Evolutionary conservation across 1,139 yeast genomes (phyloP), one percentile per base, ranked within the genome.

Genomic region (Hansenula anomala): DNA sequence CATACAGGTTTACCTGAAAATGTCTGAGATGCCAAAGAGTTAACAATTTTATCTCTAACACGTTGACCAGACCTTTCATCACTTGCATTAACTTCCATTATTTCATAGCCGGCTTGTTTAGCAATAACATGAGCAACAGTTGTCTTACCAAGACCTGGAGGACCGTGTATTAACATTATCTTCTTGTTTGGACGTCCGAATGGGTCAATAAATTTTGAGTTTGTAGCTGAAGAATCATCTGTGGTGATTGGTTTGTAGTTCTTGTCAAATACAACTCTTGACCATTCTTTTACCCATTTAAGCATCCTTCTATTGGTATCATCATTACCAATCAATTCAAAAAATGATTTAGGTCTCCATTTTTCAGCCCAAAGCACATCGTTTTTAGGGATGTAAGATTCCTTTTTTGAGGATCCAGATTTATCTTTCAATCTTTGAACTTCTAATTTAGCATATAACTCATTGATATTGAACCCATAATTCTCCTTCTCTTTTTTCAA

Each of bases 91-190:
- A 90, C 72, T 55, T 92, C 98, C 51, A 85, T 73, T 0, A 86
- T 75, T 36, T 79, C 77, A 57, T 84, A 92, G 0, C 96, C 95
- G 34, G 86, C 75, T 48, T 87, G 96, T 36, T 71, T 73, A 5
- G 96, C 95, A 28, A 89, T 73, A 2, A 88, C 74, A 58, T 90
- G 96, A 0, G 94, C 89, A 4, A 89, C 81, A 0, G 95, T 78
- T 0, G 98, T 92, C 58, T 92, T 92, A 7, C 98, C 98, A n/a
- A 86, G 73, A 1, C 98, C 98, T 1, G 96, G 90, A 0, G 97
- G 95, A 0, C 98, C 98, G 56, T 84, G 88, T 4, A 92, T 73
- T 36, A 92, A 64, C 29, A 92, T 58, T 1, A 92, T 70, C 48
- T 78, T 83, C 39, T 71, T 71, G n/a, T 61, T 64, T 0, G 97